Conservation (phyloP, 2,329 filamentous ascomycete genomes). For the Arthrobotrys iridis region DNA sequence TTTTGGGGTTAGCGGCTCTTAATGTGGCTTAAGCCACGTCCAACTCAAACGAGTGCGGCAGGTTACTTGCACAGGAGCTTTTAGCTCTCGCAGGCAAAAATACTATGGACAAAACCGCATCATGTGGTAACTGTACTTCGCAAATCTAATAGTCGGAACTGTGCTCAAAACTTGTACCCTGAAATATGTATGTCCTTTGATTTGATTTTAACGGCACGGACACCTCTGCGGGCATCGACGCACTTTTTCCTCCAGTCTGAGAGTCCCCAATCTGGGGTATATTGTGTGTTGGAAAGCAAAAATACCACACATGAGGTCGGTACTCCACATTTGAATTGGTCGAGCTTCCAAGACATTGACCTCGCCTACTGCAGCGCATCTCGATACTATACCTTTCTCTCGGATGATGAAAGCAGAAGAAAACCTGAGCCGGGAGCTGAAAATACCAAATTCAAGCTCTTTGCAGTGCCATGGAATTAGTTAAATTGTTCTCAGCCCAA, state of each 20-base stretch:
- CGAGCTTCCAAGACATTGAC: neutral
- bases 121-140: neutral
- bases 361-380: neutral
- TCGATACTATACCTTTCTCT: neutral
- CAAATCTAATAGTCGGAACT: no score
- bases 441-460: neutral
- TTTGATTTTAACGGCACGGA: no score
- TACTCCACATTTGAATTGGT: no score
- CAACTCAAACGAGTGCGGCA: constrained; percentile 1
- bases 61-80: neutral
- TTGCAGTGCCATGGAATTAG: neutral
- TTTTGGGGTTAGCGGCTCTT: neutral
- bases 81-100: neutral
- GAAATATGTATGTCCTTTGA: neutral
- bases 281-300: constrained; percentile 2
- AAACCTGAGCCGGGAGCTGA: neutral
- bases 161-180: neutral
- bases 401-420: neutral
- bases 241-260: no score
- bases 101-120: neutral
- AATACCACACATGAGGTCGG: constrained; percentile 3
- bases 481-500: neutral
- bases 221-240: no score
- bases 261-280: no score
- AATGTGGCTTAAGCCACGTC: constrained; percentile 4